Conservation (phyloP, 2,329 filamentous ascomycete species). For the Neospermospora avenae region DNA sequence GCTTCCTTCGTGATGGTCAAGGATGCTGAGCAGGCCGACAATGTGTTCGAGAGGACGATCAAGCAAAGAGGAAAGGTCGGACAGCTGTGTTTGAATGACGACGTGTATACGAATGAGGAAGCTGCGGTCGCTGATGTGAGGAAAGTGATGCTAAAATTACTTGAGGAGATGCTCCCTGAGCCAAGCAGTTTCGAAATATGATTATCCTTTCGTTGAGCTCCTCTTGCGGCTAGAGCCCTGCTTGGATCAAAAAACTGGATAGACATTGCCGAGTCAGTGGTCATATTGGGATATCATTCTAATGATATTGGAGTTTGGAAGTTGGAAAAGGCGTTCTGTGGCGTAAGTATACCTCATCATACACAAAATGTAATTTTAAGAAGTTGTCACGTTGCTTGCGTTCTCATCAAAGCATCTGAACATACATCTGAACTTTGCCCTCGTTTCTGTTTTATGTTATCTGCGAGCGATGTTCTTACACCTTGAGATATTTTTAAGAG, state of each 20-base stretch:
- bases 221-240: too few species aligned
- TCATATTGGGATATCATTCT: too few species aligned
- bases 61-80: conserved; percentile 35
- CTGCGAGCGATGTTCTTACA: too few species aligned
- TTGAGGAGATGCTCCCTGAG: conserved; percentile 33
- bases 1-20: conserved; percentile 43
- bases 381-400: too few species aligned
- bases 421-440: too few species aligned
- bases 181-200: conserved; percentile 17
- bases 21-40: conserved; percentile 42
- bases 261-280: too few species aligned
- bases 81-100: conserved; percentile 43
- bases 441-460: too few species aligned
- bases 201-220: neutral
- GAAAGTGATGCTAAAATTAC: conserved; percentile 37
- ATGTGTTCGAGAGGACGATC: conserved; percentile 37
- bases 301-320: too few species aligned
- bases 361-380: neutral
- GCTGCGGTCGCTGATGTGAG: conserved; percentile 35
- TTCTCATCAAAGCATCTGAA: too few species aligned
- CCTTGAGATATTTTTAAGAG: too few species aligned
- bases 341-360: neutral
- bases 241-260: too few species aligned
- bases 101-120: conserved; percentile 39
- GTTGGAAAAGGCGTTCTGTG: neutral